These are phyloP conservation scores for Tolypocladium tundrense DNA, from an alignment of 2,329 filamentous ascomycete species.

Conservation along the genomic window DNA sequence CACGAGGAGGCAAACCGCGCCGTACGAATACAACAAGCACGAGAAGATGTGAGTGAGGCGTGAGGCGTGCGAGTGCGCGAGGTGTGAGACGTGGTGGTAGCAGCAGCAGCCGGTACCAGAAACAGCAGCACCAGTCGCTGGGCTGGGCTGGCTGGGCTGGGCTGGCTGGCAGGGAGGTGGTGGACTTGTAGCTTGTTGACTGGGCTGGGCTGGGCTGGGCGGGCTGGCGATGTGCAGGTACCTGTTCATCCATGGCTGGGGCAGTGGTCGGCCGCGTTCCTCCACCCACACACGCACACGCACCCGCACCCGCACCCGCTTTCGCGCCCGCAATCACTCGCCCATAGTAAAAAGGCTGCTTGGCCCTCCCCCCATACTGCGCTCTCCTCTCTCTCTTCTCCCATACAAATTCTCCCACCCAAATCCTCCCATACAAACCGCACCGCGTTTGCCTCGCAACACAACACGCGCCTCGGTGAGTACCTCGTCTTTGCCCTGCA, in stretches of 20 bases:
- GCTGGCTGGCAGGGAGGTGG: background rate
- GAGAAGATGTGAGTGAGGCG: background rate
- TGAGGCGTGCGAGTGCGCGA: background rate
- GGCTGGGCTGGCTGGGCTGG: background rate
- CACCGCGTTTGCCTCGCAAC: conserved; percentile 31
- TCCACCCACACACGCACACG: conserved; percentile 9
- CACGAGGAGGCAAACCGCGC: background rate
- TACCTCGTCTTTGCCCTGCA: conserved; percentile 30
- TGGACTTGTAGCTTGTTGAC: background rate
- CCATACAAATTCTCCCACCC: conserved; percentile 51
- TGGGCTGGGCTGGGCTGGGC: background rate
- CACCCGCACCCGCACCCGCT: conserved; percentile 10
- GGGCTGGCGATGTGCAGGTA: background rate
- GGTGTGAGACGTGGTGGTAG: background rate
- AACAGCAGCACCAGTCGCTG: background rate
- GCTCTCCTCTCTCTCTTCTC: conserved; percentile 38
- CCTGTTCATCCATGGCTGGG: conserved; percentile 3
- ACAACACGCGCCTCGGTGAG: conserved; percentile 38
- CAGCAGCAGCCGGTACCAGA: background rate
- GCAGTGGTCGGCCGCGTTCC: conserved; percentile 16
- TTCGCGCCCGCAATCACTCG: conserved; percentile 46
- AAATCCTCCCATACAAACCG: conserved; percentile 42
- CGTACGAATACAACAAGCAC: background rate
- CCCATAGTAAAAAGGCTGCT: conserved; percentile 56
- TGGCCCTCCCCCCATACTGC: conserved; percentile 43